Evolutionary conservation across 768 basidiomycete species (phyloP).

Genomic region (Rossbeevera mucosa): DNA sequence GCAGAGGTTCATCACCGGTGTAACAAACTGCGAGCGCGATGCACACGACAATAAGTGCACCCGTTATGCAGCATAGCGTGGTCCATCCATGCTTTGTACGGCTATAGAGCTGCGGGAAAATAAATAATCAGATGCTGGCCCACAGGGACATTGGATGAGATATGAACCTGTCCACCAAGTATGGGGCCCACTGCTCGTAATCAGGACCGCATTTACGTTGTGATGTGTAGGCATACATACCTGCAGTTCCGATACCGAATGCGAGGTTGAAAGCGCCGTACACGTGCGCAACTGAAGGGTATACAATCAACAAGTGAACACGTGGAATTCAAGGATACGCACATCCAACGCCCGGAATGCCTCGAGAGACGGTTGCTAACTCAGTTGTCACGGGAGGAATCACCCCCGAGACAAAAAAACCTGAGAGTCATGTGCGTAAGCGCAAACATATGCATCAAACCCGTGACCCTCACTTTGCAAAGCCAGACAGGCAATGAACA

Average conservation of each 20-base stretch:
- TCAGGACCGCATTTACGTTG: neutral
- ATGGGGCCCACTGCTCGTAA: conserved; percentile 56
- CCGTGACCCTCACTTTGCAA: conserved; percentile 45
- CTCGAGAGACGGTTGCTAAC: conserved; percentile 54
- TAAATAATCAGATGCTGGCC: neutral
- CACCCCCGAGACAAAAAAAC: conserved; percentile 56
- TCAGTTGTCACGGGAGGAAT: conserved; percentile 64
- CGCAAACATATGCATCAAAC: neutral
- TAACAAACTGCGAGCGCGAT: conserved; percentile 40
- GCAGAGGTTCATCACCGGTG: conserved; percentile 46
- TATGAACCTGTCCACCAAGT: conserved; percentile 58
- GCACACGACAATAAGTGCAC: conserved; percentile 38
- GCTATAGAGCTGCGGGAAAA: conserved; percentile 50
- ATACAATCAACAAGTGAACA: neutral
- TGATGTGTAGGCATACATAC: conserved; percentile 34
- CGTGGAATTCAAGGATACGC: conserved; percentile 22
- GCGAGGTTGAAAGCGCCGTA: conserved; percentile 73
- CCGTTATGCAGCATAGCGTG: conserved; percentile 47
- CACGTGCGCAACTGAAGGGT: conserved; percentile 57
- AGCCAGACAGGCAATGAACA: conserved; percentile 38
- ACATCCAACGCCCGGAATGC: conserved; percentile 66
- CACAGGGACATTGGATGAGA: neutral
- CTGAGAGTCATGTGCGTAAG: conserved; percentile 31
- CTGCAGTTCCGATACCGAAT: conserved; percentile 58
- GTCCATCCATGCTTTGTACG: conserved; percentile 55